Conservation (phyloP, 257 asterid species). For the Paulownia fortunei region DNA sequence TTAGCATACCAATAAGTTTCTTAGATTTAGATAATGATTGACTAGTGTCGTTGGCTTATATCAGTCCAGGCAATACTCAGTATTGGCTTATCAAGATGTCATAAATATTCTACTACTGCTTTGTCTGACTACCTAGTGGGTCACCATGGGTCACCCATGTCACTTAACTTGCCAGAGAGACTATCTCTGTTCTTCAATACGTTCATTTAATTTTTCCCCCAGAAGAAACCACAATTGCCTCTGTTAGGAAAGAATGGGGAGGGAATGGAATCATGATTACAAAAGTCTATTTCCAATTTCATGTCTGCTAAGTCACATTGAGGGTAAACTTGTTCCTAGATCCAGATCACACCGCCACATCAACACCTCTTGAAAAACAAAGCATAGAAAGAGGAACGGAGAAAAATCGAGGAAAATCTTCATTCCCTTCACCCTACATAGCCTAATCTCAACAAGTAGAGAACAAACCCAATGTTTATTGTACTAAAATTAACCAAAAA, state of each 20-base stretch:
- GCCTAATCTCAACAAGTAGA: neutral
- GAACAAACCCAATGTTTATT: neutral
- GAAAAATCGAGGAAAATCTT: neutral
- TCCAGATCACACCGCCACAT: conserved; percentile 3
- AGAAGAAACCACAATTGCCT: neutral
- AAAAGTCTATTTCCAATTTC: neutral
- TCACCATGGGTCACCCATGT: conserved; percentile 15
- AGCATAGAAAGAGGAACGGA: neutral
- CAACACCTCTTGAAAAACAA: neutral
- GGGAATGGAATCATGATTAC: neutral
- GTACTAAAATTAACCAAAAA: neutral
- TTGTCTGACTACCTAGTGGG: neutral
- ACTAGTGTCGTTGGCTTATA: neutral
- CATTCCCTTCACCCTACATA: neutral
- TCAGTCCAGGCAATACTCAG: conserved; percentile 1
- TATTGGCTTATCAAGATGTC: neutral
- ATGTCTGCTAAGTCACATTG: neutral
- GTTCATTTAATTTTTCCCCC: neutral
- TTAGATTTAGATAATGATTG: neutral
- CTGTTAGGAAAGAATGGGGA: neutral
- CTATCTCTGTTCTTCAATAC: neutral
- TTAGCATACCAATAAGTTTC: conserved; percentile 14
- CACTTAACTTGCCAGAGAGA: neutral
- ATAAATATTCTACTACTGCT: neutral
- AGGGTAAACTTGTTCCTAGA: neutral